Percentiles rank a stretch among this genome's conserved stretches.
Conservation (phyloP, 768 basidiomycete species). For the Rhizopogon sp. region DNA sequence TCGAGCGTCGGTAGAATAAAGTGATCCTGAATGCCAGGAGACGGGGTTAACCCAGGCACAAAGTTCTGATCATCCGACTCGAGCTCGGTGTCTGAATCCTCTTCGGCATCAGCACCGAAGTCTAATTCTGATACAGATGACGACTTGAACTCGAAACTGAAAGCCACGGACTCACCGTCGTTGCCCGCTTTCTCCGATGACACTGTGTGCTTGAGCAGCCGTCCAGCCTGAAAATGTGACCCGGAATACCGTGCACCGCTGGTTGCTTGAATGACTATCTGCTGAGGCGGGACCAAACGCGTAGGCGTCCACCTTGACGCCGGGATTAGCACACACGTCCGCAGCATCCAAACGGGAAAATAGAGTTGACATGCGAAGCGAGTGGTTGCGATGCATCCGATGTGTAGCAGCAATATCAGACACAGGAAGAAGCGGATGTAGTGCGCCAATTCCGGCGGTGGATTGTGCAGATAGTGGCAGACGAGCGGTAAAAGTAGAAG, state of each 20-base stretch:
- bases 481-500: slow-evolving; percentile 66
- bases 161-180: slow-evolving; percentile 53
- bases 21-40: slow-evolving; percentile 53
- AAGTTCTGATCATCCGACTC: slow-evolving; percentile 1
- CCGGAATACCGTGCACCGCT: slow-evolving; percentile 60
- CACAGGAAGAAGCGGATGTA: slow-evolving; percentile 46
- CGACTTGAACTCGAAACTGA: slow-evolving; percentile 6
- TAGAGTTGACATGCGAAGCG: slow-evolving; percentile 59
- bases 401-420: slow-evolving; percentile 49
- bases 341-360: slow-evolving; percentile 69
- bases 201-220: slow-evolving; percentile 52
- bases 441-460: slow-evolving; percentile 6
- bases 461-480: slow-evolving; percentile 45
- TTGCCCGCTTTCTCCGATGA: slow-evolving; percentile 66
- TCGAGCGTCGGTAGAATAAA: slow-evolving; percentile 77
- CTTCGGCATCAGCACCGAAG: neutral
- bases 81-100: neutral
- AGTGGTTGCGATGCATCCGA: slow-evolving; percentile 47
- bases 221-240: slow-evolving; percentile 76
- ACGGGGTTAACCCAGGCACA: slow-evolving; percentile 8
- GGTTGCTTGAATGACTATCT: slow-evolving; percentile 26
- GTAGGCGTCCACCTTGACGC: slow-evolving; percentile 51
- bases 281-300: slow-evolving; percentile 45
- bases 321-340: slow-evolving; percentile 51
- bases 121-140: slow-evolving; percentile 5